Evolutionary conservation across 306 rosid genomes (phyloP), one percentile per base, ranked within the genome.

Genomic region (Prosopis cineraria): DNA sequence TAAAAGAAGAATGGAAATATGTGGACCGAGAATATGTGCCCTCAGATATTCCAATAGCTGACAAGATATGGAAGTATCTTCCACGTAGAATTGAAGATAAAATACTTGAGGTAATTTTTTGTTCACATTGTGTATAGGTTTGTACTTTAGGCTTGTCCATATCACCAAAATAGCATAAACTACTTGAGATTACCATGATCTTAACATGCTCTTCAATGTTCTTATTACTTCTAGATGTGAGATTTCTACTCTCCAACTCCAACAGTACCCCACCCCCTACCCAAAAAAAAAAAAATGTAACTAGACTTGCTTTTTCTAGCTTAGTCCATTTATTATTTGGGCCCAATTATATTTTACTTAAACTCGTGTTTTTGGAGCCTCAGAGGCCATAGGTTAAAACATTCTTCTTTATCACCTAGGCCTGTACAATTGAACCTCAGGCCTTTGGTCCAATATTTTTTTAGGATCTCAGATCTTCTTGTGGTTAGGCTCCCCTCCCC

Each of bases 1-100:
- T 96, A 88, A 78, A 71, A 72, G 91, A 88, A 79, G 99, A 96
- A 85, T 88, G 84, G 94, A 74, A 71, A 85, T 90, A 90, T 76
- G 80, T 90, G 90, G 78, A 56, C 68, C 78, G 8, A 66, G 88
- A 87, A 72, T 78, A 60, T 56, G 40, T 67, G 48, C 70, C 75
- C 63, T 85, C 89, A 44, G 91, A 93, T 87, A 83, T 86, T 79
- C 90, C 97, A 0, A 81, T 96, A 69, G 88, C 90, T 1, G 81
- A 87, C 72, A 81, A 78, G 68, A 81, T 90, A 86, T 91, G 99
- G 98, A 85, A 83, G 80, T 27, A 80, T 44, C 93, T 96, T 73
- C 80, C 98, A 67, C 88, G 90, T 5, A 85, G 92, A 86, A 91
- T 96, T 74, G 90, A 82, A 14, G 80, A 86, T 55, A 88, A 75